Percentiles rank a stretch among this genome's conserved stretches.
These are phyloP conservation scores for Colletotrichum tropicicola DNA, from an alignment of 2,329 filamentous ascomycete genomes.

Conservation along the genomic window DNA sequence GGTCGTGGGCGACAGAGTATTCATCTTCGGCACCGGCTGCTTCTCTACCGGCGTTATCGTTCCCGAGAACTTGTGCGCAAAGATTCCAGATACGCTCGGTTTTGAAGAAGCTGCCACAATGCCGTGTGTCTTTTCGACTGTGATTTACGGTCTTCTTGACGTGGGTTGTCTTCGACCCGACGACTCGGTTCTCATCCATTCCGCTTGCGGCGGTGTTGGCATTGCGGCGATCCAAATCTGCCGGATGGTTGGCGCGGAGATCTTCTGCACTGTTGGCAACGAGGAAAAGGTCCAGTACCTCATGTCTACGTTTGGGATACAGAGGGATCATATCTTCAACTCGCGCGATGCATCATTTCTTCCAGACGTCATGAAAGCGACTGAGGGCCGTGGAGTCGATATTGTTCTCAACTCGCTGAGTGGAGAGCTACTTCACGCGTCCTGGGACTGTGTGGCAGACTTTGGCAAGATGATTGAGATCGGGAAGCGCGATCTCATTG, in stretches of 20 bases:
- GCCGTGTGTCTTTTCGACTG: slow-evolving; percentile 44
- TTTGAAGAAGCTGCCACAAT: slow-evolving; percentile 47
- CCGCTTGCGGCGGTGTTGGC: slow-evolving; percentile 39
- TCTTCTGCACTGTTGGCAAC: slow-evolving; percentile 44
- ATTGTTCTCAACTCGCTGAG: slow-evolving; percentile 46
- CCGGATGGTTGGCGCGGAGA: slow-evolving; percentile 40
- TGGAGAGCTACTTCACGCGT: slow-evolving; percentile 45
- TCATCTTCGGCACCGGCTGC: slow-evolving; percentile 2
- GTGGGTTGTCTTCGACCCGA: slow-evolving; percentile 36
- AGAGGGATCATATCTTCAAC: slow-evolving; percentile 39
- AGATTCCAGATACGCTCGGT: slow-evolving; percentile 44
- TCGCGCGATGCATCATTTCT: slow-evolving; percentile 40
- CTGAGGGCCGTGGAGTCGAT: slow-evolving; percentile 38
- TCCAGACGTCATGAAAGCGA: slow-evolving; percentile 33
- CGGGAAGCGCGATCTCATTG: slow-evolving; percentile 48
- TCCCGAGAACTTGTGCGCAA: slow-evolving; percentile 28
- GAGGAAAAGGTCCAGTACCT: slow-evolving; percentile 42
- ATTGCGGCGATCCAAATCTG: slow-evolving; percentile 38
- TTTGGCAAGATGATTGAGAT: slow-evolving; percentile 53
- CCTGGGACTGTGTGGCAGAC: slow-evolving; percentile 50
- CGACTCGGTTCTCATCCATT: slow-evolving; percentile 39
- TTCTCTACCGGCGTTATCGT: slow-evolving; percentile 8
- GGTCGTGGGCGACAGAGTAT: slow-evolving; percentile 33
- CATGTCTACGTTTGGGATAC: slow-evolving; percentile 37
- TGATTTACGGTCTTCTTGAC: slow-evolving; percentile 41